Evolutionary conservation across 2,329 filamentous ascomycete genomes (phyloP).

Genomic region (Colletotrichum higginsianum): DNA sequence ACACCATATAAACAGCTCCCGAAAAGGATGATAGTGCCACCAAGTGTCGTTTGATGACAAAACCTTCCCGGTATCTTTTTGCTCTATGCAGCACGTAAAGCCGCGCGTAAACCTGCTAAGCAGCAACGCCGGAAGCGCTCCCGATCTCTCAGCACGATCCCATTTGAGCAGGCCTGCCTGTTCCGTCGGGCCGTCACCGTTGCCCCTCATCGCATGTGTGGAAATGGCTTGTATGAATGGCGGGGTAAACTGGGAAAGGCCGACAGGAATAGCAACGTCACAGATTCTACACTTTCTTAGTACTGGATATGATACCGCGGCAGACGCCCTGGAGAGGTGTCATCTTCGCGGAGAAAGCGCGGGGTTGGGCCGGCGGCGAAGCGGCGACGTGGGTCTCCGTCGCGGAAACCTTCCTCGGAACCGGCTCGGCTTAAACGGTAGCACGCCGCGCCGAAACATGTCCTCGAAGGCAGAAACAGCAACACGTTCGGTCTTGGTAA

Average conservation of each 20-base stretch:
- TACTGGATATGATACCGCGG: too few species aligned
- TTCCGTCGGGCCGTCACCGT: background rate
- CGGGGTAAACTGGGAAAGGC: slow-evolving; percentile 8
- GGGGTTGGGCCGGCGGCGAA: slow-evolving; percentile 13
- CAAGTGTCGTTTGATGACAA: background rate
- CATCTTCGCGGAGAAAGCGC: too few species aligned
- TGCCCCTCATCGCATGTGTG: background rate
- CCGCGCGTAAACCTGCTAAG: slow-evolving; percentile 2
- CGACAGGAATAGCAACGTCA: background rate
- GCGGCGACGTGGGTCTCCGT: background rate
- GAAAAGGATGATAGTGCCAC: background rate
- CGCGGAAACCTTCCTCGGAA: slow-evolving; percentile 13
- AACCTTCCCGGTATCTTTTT: background rate
- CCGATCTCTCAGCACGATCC: background rate
- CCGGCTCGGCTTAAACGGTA: background rate
- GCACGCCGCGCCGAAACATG: too few species aligned
- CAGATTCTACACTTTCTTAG: background rate
- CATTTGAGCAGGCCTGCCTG: slow-evolving; percentile 26
- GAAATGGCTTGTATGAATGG: background rate
- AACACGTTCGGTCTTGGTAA: too few species aligned
- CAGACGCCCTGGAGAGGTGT: too few species aligned
- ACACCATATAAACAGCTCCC: too few species aligned
- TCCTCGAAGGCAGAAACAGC: too few species aligned
- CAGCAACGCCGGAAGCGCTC: background rate
- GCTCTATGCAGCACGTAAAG: background rate